Conservation (phyloP, 2,329 filamentous ascomycete species). For the Neofusicoccum ribis region DNA sequence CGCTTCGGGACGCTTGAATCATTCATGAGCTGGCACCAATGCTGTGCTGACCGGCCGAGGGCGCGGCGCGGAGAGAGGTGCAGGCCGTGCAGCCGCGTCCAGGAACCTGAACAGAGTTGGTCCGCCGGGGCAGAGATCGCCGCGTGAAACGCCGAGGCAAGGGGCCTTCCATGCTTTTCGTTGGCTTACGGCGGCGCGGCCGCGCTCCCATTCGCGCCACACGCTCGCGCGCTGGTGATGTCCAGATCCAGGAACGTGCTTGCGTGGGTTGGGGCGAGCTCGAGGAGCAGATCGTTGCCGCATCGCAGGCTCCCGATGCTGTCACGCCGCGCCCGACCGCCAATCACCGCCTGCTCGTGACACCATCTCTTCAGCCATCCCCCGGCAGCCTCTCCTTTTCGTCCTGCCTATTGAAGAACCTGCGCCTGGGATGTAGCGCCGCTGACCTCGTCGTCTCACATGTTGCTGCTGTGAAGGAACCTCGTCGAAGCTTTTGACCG, state of each 20-base stretch:
- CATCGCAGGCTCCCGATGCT: neutral
- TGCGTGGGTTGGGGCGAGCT: neutral
- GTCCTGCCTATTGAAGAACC: neutral
- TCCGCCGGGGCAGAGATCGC: neutral
- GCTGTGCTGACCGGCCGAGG: neutral
- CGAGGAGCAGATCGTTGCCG: constrained; percentile 6
- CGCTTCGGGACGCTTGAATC: neutral
- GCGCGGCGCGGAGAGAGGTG: too few species aligned
- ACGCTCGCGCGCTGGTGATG: neutral
- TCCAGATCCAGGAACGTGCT: constrained; percentile 14
- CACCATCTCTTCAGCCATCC: neutral
- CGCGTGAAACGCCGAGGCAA: constrained; percentile 7
- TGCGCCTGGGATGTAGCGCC: neutral
- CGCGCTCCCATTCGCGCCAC: too few species aligned
- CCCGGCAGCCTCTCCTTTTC: neutral
- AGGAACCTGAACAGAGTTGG: neutral
- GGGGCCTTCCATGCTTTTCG: constrained; percentile 9
- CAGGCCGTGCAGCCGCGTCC: neutral
- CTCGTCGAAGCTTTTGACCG: neutral
- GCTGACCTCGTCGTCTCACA: constrained; percentile 3
- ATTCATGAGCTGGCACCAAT: constrained; percentile 8
- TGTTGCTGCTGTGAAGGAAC: neutral
- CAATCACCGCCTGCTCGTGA: constrained; percentile 8
- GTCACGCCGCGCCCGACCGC: constrained; percentile 1
- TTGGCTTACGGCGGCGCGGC: too few species aligned